Percentiles rank a stretch among this genome's conserved stretches.
These are phyloP conservation scores for Fusarium ramigenum DNA, from an alignment of 2,329 filamentous ascomycete genomes.

Conservation along the genomic window DNA sequence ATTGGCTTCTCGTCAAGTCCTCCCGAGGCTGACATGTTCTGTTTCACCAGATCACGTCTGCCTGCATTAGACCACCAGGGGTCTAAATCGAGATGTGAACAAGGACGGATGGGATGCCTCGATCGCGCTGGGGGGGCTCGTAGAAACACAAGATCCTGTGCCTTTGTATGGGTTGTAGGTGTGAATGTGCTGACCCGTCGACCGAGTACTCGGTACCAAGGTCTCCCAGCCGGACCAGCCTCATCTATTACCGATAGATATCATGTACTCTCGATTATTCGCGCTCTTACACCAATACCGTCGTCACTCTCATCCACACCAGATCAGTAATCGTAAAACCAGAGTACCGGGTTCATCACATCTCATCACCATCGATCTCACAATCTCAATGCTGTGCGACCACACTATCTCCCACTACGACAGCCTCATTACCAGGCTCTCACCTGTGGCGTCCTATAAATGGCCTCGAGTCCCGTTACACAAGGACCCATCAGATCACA, in stretches of 20 bases:
- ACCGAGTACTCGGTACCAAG: not conserved
- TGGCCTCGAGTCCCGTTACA: not conserved
- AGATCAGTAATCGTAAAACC: slow-evolving; percentile 8
- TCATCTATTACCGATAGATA: not conserved
- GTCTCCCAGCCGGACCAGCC: not conserved
- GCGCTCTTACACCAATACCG: not conserved
- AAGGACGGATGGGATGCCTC: slow-evolving; percentile 7
- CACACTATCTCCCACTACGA: slow-evolving; percentile 10
- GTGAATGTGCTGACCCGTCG: not conserved
- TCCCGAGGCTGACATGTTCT: slow-evolving; percentile 20
- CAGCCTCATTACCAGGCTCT: not conserved
- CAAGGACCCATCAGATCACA: slow-evolving; percentile 10
- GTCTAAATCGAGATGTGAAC: slow-evolving; percentile 35
- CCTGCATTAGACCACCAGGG: slow-evolving; percentile 37
- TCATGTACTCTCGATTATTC: not conserved
- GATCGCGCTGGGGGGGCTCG: slow-evolving; percentile 12
- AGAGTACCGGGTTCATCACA: slow-evolving; percentile 30
- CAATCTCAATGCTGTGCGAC: slow-evolving; percentile 27
- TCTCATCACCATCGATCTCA: slow-evolving; percentile 24
- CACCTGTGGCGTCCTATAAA: slow-evolving; percentile 31
- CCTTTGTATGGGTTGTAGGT: not conserved
- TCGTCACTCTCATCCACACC: slow-evolving; percentile 6
- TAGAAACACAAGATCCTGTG: slow-evolving; percentile 12
- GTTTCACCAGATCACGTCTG: slow-evolving; percentile 41
- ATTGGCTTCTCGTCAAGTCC: slow-evolving; percentile 23